phyloP scores from a whole-genome alignment of 23 red algal genomes.

The Gracilaria vermiculophylla region DNA sequence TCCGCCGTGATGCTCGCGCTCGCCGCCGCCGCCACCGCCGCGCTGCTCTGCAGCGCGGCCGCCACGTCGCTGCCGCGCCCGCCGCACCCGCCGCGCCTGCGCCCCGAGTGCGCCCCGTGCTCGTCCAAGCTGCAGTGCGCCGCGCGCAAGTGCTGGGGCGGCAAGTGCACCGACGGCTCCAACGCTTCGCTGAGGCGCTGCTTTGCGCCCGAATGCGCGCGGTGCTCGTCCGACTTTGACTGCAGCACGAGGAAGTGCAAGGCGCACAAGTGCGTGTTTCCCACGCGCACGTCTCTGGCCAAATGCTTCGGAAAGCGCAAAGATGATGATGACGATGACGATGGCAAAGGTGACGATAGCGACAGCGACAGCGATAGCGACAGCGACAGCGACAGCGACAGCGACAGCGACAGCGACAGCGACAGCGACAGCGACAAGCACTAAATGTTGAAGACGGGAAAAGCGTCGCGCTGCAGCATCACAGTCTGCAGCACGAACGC shows the following conservation, averaged over 20 bases:
- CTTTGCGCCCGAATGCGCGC: slow-evolving; percentile 15
- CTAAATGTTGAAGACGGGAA: too few relatives aligned
- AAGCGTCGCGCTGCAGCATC: too few relatives aligned
- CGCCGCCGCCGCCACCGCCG: not conserved
- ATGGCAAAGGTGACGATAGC: too few relatives aligned
- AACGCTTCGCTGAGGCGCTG: not conserved
- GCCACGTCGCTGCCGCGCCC: too few relatives aligned
- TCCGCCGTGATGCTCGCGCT: not conserved
- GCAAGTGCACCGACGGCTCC: slow-evolving; percentile 6
- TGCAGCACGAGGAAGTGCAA: slow-evolving; percentile 7
- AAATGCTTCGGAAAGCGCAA: slow-evolving; percentile 16
- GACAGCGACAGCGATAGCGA: too few relatives aligned
- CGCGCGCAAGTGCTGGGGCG: slow-evolving; percentile 33
- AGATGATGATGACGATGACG: too few relatives aligned
- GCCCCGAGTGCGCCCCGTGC: slow-evolving; percentile 1
- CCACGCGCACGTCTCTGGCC: not conserved
- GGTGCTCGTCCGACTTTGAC: slow-evolving; percentile 19
- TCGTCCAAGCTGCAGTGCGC: not conserved
- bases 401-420: too few relatives aligned
- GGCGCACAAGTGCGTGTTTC: slow-evolving; percentile 9
- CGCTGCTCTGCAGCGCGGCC: not conserved
- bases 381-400: too few relatives aligned
- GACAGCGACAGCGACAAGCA: too few relatives aligned
- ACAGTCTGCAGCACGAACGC: too few relatives aligned
- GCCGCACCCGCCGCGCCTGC: slow-evolving; percentile 30